A percentile compares a stretch with the other conserved stretches of the same genome.
Evolutionary conservation across 345 rosid genomes (phyloP).

Genomic region (Orychophragmus violaceus): DNA sequence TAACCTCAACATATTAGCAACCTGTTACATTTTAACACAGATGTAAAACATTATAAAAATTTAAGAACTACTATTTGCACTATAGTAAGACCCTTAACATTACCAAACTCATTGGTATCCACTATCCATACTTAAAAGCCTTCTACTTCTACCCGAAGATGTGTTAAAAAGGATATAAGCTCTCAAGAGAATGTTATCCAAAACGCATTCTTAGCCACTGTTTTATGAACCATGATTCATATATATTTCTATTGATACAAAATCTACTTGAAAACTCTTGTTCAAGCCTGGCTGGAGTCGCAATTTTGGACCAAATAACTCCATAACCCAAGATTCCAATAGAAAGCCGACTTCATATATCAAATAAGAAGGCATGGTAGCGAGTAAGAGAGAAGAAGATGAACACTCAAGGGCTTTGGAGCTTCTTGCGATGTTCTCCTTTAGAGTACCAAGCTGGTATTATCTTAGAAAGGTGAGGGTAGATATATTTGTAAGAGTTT

Average conservation of each 20-base stretch:
- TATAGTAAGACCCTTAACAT: background rate
- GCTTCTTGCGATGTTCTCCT: too few relatives aligned
- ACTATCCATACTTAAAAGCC: background rate
- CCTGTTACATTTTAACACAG: background rate
- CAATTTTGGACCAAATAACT: too few relatives aligned
- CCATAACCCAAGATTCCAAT: too few relatives aligned
- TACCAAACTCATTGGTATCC: background rate
- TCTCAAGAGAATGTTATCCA: background rate
- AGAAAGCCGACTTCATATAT: too few relatives aligned
- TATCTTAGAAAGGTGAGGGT: too few relatives aligned
- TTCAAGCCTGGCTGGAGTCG: background rate
- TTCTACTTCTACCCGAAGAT: background rate
- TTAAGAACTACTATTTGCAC: background rate
- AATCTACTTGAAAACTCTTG: too few relatives aligned
- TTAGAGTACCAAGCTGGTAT: too few relatives aligned
- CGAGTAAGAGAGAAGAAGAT: too few relatives aligned
- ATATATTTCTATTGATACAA: too few relatives aligned
- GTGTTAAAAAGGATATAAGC: background rate
- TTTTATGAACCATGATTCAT: background rate
- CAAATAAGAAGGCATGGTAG: too few relatives aligned
- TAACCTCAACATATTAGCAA: constrained; percentile 4
- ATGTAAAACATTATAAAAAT: background rate
- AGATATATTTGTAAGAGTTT: too few relatives aligned
- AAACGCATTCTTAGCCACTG: background rate
- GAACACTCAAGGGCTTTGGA: too few relatives aligned